phyloP scores from a whole-genome alignment of 2,329 filamentous ascomycete genomes.

The Tolypocladium ophioglossoides region DNA sequence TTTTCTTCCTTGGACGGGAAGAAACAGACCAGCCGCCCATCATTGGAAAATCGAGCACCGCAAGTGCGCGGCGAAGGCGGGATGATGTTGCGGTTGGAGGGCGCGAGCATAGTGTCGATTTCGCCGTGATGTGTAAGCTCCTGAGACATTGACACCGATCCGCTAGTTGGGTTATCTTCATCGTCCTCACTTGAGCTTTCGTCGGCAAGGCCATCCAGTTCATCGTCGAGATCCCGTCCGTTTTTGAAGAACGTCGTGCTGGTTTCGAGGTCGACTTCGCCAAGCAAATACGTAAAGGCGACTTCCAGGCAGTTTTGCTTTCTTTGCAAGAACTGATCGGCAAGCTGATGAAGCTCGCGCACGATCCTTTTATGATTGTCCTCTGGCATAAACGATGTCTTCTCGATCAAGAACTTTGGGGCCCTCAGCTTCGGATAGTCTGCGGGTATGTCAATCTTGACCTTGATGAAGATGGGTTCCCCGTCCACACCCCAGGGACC shows the following conservation, averaged over 20 bases:
- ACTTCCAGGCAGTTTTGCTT: conserved; percentile 53
- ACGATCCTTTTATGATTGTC: conserved; percentile 40
- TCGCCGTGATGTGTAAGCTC: conserved; percentile 46
- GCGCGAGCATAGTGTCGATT: conserved; percentile 40
- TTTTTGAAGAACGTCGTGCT: conserved; percentile 54
- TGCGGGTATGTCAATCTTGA: conserved; percentile 48
- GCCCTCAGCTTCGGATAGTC: conserved; percentile 47
- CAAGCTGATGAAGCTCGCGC: conserved; percentile 45
- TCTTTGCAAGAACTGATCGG: conserved; percentile 41
- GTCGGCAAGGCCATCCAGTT: conserved; percentile 46
- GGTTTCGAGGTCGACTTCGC: conserved; percentile 49
- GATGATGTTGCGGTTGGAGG: conserved; percentile 39
- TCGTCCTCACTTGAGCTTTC: conserved; percentile 84
- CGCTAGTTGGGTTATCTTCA: conserved; percentile 38
- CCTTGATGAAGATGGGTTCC: conserved; percentile 50
- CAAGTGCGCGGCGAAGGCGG: conserved; percentile 48
- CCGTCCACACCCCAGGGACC: conserved; percentile 51
- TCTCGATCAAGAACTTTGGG: conserved; percentile 50
- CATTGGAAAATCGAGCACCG: conserved; percentile 50
- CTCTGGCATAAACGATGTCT: conserved; percentile 50
- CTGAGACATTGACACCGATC: conserved; percentile 50
- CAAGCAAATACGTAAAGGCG: conserved; percentile 51
- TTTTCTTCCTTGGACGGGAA: conserved; percentile 59
- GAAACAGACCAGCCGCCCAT: conserved; percentile 55
- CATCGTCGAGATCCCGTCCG: conserved; percentile 51